Evolutionary conservation across 2,329 filamentous ascomycete genomes (phyloP), one percentile per base, ranked within the genome.

Genomic region (Alternaria tenuissima): DNA sequence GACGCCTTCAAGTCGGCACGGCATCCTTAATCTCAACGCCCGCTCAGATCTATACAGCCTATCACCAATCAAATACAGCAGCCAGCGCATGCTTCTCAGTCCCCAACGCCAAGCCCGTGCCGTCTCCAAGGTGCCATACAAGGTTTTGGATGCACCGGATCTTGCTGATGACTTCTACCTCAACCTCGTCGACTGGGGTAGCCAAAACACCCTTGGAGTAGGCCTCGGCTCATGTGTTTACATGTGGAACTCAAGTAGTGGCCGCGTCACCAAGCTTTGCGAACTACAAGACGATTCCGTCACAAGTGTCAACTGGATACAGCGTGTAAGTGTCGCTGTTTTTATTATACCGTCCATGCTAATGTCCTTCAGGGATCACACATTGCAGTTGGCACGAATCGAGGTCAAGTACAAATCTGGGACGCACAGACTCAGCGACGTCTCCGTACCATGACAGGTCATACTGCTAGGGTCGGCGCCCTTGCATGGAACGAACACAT

Each of bases 401-500:
- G 96, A 80, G 95, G 95, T 6, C 85, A 96, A 36, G 94, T 99
- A 3, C 94, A 98, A 76, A 98, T 99, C 46, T 99, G 94, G 92
- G 95, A 99, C 80, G 95, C 94, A 1, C 91, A 96, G 73, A 90
- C 91, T 76, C 88, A 91, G 64, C 88, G 94, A 62, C 88, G 94
- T 48, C 80, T 99, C 60, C 88, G 95, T 67, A 97, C 94, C 7
- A 99, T 99, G 95, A 97, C 93, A 7, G 95, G 95, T 2, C 95
- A 99, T 78, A 95, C 93, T 0, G 93, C 91, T 61, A 89, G 95
- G 61, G 95, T 99, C 39, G 95, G 95, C 24, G 93, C 94, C 30
- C 83, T 99, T 62, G 95, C 95, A 1, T 99, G 95, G 95, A 99
- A 99, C 73, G 93, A 95, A 52, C 95, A 99, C 75, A 97, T 99